These are phyloP conservation scores for Smittium culicis DNA, from an alignment of 371 early-diverging fungal genomes.

Conservation along the genomic window DNA sequence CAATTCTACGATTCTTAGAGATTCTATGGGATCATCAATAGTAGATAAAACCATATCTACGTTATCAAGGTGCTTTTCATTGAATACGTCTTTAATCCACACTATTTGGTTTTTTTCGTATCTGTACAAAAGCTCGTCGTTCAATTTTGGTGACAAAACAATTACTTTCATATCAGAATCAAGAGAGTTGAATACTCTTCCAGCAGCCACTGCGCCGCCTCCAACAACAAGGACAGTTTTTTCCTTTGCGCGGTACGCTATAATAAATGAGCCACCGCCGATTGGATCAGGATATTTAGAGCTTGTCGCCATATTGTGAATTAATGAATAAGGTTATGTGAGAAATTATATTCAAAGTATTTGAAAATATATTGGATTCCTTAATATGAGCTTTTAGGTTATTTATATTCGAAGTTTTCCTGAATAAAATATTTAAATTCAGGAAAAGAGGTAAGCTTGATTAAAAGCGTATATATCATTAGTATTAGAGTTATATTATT, in stretches of 20 bases:
- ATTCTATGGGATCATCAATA: slow-evolving; percentile 57
- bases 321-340: too few species aligned
- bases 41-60: slow-evolving; percentile 68
- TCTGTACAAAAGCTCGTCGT: slow-evolving; percentile 45
- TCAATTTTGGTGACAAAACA: slow-evolving; percentile 52
- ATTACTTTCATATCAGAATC: slow-evolving; percentile 68
- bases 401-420: too few species aligned
- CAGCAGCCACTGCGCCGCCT: slow-evolving; percentile 63
- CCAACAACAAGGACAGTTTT: slow-evolving; percentile 68
- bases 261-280: slow-evolving; percentile 62
- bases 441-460: too few species aligned
- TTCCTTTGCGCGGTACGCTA: slow-evolving; percentile 58
- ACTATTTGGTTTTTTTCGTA: slow-evolving; percentile 42
- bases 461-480: too few species aligned
- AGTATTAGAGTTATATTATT: too few species aligned
- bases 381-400: too few species aligned
- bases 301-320: background rate
- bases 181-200: slow-evolving; percentile 59
- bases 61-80: slow-evolving; percentile 25
- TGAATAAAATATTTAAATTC: too few species aligned
- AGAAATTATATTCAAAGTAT: too few species aligned
- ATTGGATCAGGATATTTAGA: slow-evolving; percentile 29
- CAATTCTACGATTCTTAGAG: slow-evolving; percentile 44
- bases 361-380: too few species aligned
- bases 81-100: slow-evolving; percentile 43